A percentile compares a stretch with the other conserved stretches of the same genome.
phyloP scores from a whole-genome alignment of 192 early-diverging fungal genomes.

The Backusella sp. region DNA sequence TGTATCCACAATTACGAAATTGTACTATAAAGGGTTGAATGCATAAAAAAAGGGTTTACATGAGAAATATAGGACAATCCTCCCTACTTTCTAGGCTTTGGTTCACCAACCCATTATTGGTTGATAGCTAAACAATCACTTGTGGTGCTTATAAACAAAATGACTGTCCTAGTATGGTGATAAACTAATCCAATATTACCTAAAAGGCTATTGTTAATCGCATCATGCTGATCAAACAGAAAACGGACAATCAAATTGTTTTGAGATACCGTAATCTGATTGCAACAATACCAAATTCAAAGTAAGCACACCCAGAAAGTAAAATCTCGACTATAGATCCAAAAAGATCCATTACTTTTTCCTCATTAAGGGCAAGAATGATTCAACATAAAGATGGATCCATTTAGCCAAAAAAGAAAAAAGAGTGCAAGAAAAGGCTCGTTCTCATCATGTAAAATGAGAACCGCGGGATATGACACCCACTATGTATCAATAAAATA shows the following conservation, averaged over 20 bases:
- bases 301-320: neutral
- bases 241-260: neutral
- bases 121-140: too few species aligned
- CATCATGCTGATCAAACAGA: neutral
- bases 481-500: neutral
- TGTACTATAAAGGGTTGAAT: too few species aligned
- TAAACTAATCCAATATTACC: too few species aligned
- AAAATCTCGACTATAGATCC: neutral
- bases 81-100: too few species aligned
- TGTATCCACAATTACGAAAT: too few species aligned
- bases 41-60: too few species aligned
- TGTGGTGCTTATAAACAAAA: too few species aligned
- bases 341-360: neutral
- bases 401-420: neutral
- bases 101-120: too few species aligned
- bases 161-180: too few species aligned
- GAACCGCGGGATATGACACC: neutral
- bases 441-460: too few species aligned
- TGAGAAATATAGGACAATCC: too few species aligned
- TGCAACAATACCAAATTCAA: slow-evolving; percentile 5
- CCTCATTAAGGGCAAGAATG: neutral
- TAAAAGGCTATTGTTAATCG: too few species aligned
- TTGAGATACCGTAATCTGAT: neutral
- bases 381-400: neutral
- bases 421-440: neutral